Conservation (phyloP, 306 rosid genomes). For the Fragaria nilgerrensis region DNA sequence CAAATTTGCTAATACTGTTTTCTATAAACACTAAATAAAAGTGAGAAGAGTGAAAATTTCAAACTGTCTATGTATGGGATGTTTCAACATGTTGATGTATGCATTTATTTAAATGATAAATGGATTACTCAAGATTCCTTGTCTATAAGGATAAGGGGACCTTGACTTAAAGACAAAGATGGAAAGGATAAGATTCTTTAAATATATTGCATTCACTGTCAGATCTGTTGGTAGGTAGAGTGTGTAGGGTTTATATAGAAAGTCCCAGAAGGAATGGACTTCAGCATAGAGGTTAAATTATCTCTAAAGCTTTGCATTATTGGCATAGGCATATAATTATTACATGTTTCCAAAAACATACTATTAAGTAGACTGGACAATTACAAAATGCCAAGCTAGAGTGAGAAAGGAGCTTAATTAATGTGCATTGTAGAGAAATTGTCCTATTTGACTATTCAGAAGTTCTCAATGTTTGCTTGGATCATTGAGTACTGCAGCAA, state of each 20-base stretch:
- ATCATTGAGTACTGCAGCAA: not conserved
- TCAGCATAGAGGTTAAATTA: not conserved
- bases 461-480: not conserved
- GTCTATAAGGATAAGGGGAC: not conserved
- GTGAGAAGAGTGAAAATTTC: too few relatives aligned
- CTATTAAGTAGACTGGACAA: not conserved
- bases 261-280: not conserved
- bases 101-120: not conserved
- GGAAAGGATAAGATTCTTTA: not conserved
- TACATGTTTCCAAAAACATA: not conserved
- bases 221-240: not conserved
- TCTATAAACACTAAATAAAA: not conserved
- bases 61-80: not conserved
- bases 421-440: not conserved
- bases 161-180: not conserved
- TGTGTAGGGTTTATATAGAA: not conserved
- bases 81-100: not conserved
- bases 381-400: not conserved
- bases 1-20: not conserved
- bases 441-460: not conserved
- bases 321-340: not conserved
- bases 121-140: not conserved
- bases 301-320: not conserved
- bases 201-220: not conserved
- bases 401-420: not conserved